Evolutionary conservation across 2,329 filamentous ascomycete species (phyloP).

Genomic region (Xylariaceae sp.): DNA sequence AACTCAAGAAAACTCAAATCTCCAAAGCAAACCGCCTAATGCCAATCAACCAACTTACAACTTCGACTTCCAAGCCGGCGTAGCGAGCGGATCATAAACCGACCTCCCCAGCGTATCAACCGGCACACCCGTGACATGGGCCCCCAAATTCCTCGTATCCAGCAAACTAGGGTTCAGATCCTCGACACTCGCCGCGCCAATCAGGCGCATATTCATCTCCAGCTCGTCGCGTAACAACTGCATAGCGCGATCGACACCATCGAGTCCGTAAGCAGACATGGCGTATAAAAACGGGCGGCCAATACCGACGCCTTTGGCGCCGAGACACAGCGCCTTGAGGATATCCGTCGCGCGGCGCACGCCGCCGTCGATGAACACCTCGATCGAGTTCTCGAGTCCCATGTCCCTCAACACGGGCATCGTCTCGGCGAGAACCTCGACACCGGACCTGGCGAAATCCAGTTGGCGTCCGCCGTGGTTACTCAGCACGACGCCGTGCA

Average conservation of each 20-base stretch:
- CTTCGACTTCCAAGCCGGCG: slow-evolving; percentile 51
- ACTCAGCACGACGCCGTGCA: slow-evolving; percentile 86
- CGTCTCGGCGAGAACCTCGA: slow-evolving; percentile 90
- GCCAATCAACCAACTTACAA: too few relatives aligned
- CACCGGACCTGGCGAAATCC: slow-evolving; percentile 81
- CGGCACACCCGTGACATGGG: slow-evolving; percentile 48
- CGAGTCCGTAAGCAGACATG: slow-evolving; percentile 86
- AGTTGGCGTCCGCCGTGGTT: slow-evolving; percentile 96
- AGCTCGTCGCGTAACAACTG: slow-evolving; percentile 91
- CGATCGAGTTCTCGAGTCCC: slow-evolving; percentile 71
- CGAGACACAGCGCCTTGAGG: slow-evolving; percentile 89
- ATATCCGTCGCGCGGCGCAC: slow-evolving; percentile 89
- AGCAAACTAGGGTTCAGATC: slow-evolving; percentile 78
- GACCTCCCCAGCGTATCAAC: slow-evolving; percentile 43
- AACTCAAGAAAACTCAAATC: too few relatives aligned
- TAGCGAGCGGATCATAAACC: slow-evolving; percentile 53
- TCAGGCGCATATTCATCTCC: slow-evolving; percentile 97
- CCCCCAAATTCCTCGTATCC: slow-evolving; percentile 66
- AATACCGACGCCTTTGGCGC: slow-evolving; percentile 88
- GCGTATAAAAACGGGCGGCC: slow-evolving; percentile 93
- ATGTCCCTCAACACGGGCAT: slow-evolving; percentile 78
- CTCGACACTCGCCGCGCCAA: slow-evolving; percentile 70
- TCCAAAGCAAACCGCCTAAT: too few relatives aligned
- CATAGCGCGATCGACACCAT: slow-evolving; percentile 89
- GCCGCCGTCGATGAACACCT: slow-evolving; percentile 89